Base-by-base conservation (phyloP, 495 filamentous ascomycete species). In the Lepidopterella palustris region DNA sequence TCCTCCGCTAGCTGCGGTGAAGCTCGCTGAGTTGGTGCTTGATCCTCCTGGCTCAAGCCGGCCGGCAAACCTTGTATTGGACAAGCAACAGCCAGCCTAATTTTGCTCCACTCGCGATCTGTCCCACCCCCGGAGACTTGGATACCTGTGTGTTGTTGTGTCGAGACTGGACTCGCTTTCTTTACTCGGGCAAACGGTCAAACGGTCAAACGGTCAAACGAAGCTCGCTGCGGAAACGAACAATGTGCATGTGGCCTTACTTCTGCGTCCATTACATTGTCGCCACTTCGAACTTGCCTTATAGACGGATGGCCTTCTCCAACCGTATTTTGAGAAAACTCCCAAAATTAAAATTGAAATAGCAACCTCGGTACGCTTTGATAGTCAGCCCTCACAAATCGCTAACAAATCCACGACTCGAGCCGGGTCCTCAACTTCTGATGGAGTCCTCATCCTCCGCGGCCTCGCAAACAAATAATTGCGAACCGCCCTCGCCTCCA, bases 401-500 rank as follows among this genome's bases (percentile, higher is more conserved):
- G n/a, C n/a, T 42, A 42, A 42, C 35, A 15, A 42, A 18, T 42
- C 35, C 18, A 11, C 35, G 35, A 11, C 18, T 42, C 35, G n/a
- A n/a, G n/a, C n/a, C n/a, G n/a, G n/a, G n/a, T n/a, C n/a, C n/a
- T n/a, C n/a, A n/a, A n/a, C 15, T 25, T 24, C 47, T 15, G 13
- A 50, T 50, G 47, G 18, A 24, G 18, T 50, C 47, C 24, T 50
- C 47, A 11, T 39, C 23, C 58, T 18, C 25, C 40, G 45, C 23
- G 26, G 6, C 0, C 26, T 28, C 35, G 8, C 42, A 39, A 32
- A 45, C 28, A 51, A 29, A 24, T n/a, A 56, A 45, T 21, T 35
- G 40, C 48, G 31, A 53, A 47, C 65, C 62, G 6, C 68, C 68
- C 24, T 61, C 68, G 9, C 62, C 65, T 8, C 68, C 68, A 3